phyloP scores from a whole-genome alignment of 345 rosid genomes.

The Salix dunnii region DNA sequence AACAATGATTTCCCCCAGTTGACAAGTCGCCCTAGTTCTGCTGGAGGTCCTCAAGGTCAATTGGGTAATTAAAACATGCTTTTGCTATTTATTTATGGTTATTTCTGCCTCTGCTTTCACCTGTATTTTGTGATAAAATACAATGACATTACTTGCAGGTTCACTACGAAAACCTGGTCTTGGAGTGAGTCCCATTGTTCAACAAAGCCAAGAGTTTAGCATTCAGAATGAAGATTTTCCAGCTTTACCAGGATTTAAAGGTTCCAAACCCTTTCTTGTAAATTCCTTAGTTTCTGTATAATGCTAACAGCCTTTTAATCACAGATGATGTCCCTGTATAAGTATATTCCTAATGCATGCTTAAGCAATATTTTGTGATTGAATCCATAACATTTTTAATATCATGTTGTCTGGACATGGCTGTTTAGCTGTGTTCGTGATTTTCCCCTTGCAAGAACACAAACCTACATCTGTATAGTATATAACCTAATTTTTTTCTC shows the following conservation, averaged over 20 bases:
- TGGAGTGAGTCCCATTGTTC: slow-evolving; percentile 79
- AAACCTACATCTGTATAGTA: background rate
- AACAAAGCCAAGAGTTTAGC: slow-evolving; percentile 98
- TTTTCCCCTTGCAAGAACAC: background rate
- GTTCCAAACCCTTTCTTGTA: slow-evolving; percentile 41
- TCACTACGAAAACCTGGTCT: slow-evolving; percentile 85
- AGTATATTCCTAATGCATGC: background rate
- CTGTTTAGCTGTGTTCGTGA: background rate
- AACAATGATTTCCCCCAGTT: slow-evolving; percentile 89
- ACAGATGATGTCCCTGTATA: background rate
- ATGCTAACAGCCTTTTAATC: background rate
- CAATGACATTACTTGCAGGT: slow-evolving; percentile 41
- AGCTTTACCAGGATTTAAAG: slow-evolving; percentile 96
- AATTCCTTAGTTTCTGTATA: background rate
- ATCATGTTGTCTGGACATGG: background rate
- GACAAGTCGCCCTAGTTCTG: slow-evolving; percentile 92
- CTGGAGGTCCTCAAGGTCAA: slow-evolving; percentile 99
- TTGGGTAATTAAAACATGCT: slow-evolving; percentile 45
- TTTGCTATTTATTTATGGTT: slow-evolving; percentile 6
- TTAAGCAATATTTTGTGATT: background rate
- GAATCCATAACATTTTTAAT: background rate
- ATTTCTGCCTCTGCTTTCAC: background rate
- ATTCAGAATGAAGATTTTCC: slow-evolving; percentile 99
- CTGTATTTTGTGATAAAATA: slow-evolving; percentile 14
- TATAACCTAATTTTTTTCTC: background rate